Percentiles rank a stretch among this genome's conserved stretches.
phyloP scores from a whole-genome alignment of 148 eudicot genomes.

The Euryodendron excelsum region DNA sequence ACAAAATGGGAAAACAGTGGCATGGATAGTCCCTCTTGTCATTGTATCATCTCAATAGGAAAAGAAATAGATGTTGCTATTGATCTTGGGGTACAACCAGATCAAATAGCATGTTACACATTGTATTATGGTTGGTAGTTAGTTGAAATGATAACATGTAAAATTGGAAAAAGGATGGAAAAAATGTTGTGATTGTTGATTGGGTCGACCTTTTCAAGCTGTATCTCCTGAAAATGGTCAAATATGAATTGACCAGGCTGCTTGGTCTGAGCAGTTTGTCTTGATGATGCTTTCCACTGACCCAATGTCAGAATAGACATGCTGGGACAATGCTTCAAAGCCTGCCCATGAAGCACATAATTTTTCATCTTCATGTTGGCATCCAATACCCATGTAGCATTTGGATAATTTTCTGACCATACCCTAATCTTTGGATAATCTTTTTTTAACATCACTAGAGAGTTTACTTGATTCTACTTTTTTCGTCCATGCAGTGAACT shows the following conservation, averaged over 20 bases:
- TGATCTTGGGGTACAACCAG: no score
- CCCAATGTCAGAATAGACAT: neutral
- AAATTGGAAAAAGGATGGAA: no score
- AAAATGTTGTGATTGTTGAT: no score
- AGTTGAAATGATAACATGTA: no score
- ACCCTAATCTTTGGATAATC: neutral
- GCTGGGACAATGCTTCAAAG: neutral
- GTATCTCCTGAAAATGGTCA: neutral
- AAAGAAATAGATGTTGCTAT: no score
- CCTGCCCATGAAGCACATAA: neutral
- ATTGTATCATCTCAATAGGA: no score
- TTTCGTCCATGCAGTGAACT: conserved; percentile 54
- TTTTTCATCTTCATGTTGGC: neutral
- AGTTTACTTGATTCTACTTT: neutral
- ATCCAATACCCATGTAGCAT: neutral
- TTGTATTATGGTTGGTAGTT: no score
- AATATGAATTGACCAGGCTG: neutral
- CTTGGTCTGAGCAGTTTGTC: neutral
- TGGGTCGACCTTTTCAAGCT: neutral
- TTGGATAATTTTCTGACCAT: neutral
- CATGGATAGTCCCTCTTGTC: no score
- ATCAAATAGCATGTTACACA: no score
- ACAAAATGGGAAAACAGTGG: no score
- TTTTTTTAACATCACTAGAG: neutral
- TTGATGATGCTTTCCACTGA: neutral